phyloP scores from a whole-genome alignment of 1,284 basidiomycete species.

The Hortiboletus rubellus region DNA sequence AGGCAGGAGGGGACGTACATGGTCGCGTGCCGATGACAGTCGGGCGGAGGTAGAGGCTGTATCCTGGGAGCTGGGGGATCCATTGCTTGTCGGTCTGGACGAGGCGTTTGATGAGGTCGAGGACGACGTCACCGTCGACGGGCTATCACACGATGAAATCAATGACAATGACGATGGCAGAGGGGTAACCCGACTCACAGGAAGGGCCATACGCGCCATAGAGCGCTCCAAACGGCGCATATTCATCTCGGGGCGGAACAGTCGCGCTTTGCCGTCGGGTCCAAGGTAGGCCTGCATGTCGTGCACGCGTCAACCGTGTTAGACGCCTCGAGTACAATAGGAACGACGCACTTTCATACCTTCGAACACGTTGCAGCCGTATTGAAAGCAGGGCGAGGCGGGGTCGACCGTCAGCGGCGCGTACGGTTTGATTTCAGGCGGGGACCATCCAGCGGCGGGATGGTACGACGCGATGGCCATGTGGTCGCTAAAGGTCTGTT shows the following conservation, averaged over 20 bases:
- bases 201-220: slow-evolving; percentile 64
- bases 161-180: neutral
- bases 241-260: slow-evolving; percentile 82
- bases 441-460: slow-evolving; percentile 70
- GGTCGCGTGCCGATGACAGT: slow-evolving; percentile 82
- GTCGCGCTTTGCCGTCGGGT: slow-evolving; percentile 57
- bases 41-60: slow-evolving; percentile 80
- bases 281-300: slow-evolving; percentile 68
- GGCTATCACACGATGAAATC: slow-evolving; percentile 39
- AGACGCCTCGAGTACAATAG: no score
- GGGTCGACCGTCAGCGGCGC: slow-evolving; percentile 75
- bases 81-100: slow-evolving; percentile 69
- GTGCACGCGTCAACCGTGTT: no score
- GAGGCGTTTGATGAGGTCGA: slow-evolving; percentile 69
- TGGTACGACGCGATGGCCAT: slow-evolving; percentile 75
- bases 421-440: slow-evolving; percentile 80
- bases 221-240: slow-evolving; percentile 73
- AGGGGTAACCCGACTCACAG: slow-evolving; percentile 39
- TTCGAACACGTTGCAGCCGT: slow-evolving; percentile 79
- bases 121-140: slow-evolving; percentile 63
- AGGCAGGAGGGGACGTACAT: slow-evolving; percentile 30
- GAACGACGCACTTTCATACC: slow-evolving; percentile 73
- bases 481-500: slow-evolving; percentile 65
- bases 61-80: slow-evolving; percentile 69
- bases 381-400: slow-evolving; percentile 71